These are phyloP conservation scores for Daldinia eschscholtzii DNA, from an alignment of 2,329 filamentous ascomycete species.

Conservation along the genomic window DNA sequence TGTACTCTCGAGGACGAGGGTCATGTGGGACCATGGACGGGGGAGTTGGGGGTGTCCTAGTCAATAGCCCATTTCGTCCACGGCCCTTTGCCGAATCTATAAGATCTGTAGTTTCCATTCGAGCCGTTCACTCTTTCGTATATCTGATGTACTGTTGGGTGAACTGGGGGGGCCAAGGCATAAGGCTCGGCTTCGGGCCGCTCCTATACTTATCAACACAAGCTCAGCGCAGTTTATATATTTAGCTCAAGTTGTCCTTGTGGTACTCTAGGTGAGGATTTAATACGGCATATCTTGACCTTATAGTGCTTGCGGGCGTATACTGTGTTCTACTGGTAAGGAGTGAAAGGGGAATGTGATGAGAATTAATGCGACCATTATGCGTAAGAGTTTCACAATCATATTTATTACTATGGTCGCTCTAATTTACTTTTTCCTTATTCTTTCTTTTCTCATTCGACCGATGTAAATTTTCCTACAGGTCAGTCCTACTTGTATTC, in stretches of 20 bases:
- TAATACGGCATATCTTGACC: not conserved
- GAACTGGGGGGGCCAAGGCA: slow-evolving; percentile 23
- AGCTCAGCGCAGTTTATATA: not conserved
- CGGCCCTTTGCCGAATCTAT: slow-evolving; percentile 32
- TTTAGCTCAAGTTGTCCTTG: not conserved
- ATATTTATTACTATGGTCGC: slow-evolving; percentile 20
- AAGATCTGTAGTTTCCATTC: slow-evolving; percentile 37
- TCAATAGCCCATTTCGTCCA: slow-evolving; percentile 35
- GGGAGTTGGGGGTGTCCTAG: slow-evolving; percentile 34
- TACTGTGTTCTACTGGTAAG: not conserved
- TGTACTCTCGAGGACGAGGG: slow-evolving; percentile 36
- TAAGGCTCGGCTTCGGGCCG: slow-evolving; percentile 38
- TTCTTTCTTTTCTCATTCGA: slow-evolving; percentile 23
- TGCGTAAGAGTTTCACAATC: slow-evolving; percentile 24
- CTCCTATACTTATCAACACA: slow-evolving; percentile 27
- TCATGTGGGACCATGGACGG: slow-evolving; percentile 34
- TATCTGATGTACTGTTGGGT: not conserved
- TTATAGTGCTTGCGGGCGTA: not conserved
- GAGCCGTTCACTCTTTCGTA: slow-evolving; percentile 11
- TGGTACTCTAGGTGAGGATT: not conserved
- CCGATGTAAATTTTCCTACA: slow-evolving; percentile 14
- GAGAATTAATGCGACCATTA: slow-evolving; percentile 12
- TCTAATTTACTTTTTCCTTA: slow-evolving; percentile 11
- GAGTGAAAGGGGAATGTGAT: slow-evolving; percentile 15
- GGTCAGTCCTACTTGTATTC: slow-evolving; percentile 22